These are phyloP conservation scores for Asclepias syriaca DNA, from an alignment of 257 asterid genomes.

Conservation along the genomic window DNA sequence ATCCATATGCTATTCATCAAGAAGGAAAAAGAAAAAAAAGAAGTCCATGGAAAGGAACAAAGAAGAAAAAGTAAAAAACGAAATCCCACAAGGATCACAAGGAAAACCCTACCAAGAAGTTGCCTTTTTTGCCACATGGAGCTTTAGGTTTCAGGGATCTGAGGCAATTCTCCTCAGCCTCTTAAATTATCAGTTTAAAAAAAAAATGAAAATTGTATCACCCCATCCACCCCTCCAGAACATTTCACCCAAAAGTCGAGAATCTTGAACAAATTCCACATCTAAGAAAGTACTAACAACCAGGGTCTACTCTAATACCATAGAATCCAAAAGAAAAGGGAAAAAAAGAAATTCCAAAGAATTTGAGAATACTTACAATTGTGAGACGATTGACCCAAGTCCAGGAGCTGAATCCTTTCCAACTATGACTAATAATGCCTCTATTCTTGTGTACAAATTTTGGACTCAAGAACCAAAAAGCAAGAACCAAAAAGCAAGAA, in stretches of 20 bases:
- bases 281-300: constrained; percentile 6
- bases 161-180: constrained; percentile 60
- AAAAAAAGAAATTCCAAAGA: constrained; percentile 15
- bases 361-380: constrained; percentile 35
- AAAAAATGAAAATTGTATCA: constrained; percentile 1
- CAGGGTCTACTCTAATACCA: constrained; percentile 7
- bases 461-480: constrained; percentile 6
- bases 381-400: constrained; percentile 13
- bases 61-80: constrained; percentile 23
- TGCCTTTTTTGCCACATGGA: constrained; percentile 60
- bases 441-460: constrained; percentile 12
- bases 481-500: neutral
- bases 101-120: constrained; percentile 44
- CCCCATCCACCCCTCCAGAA: constrained; percentile 17
- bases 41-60: constrained; percentile 34
- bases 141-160: constrained; percentile 66
- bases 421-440: constrained; percentile 18
- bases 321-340: constrained; percentile 14
- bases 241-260: constrained; percentile 33
- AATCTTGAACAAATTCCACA: constrained; percentile 35
- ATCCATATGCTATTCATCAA: constrained; percentile 32
- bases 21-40: constrained; percentile 21
- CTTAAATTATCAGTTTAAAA: constrained; percentile 24
- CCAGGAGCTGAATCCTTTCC: constrained; percentile 22
- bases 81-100: constrained; percentile 53